These are phyloP conservation scores for Malassezia vespertilionis DNA, from an alignment of 1,284 basidiomycete genomes.

Conservation along the genomic window DNA sequence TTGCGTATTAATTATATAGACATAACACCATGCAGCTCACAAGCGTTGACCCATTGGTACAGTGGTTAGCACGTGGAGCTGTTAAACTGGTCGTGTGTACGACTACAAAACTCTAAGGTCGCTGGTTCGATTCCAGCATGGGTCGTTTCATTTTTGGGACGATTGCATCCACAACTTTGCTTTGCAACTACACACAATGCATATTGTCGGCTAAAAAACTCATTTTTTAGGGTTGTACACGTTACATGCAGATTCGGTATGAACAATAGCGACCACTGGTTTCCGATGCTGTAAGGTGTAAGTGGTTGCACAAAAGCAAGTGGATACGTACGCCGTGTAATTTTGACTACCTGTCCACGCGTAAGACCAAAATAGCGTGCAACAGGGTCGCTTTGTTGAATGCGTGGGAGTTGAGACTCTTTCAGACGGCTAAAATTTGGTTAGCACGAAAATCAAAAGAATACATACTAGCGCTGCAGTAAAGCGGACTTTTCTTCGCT, in stretches of 20 bases:
- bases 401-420: slow-evolving; percentile 93
- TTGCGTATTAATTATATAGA: not conserved
- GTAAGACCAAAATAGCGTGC: slow-evolving; percentile 92
- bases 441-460: not conserved
- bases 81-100: slow-evolving; percentile 17
- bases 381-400: slow-evolving; percentile 89
- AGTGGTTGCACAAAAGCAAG: not conserved
- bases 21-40: too few relatives aligned
- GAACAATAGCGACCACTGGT: slow-evolving; percentile 89
- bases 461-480: slow-evolving; percentile 78
- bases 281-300: slow-evolving; percentile 62
- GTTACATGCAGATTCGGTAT: slow-evolving; percentile 61
- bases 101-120: slow-evolving; percentile 21
- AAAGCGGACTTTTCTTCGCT: slow-evolving; percentile 75
- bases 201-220: not conserved
- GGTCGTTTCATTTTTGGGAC: slow-evolving; percentile 14
- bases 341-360: slow-evolving; percentile 94
- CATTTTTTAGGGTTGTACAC: slow-evolving; percentile 1
- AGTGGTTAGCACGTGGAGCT: slow-evolving; percentile 24
- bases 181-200: not conserved
- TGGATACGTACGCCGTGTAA: slow-evolving; percentile 57
- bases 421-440: slow-evolving; percentile 67
- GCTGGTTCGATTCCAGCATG: slow-evolving; percentile 21
- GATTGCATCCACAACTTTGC: not conserved
- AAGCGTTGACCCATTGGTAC: slow-evolving; percentile 21